These are phyloP conservation scores for Ilyonectria destructans DNA, from an alignment of 2,329 filamentous ascomycete species.

Conservation along the genomic window DNA sequence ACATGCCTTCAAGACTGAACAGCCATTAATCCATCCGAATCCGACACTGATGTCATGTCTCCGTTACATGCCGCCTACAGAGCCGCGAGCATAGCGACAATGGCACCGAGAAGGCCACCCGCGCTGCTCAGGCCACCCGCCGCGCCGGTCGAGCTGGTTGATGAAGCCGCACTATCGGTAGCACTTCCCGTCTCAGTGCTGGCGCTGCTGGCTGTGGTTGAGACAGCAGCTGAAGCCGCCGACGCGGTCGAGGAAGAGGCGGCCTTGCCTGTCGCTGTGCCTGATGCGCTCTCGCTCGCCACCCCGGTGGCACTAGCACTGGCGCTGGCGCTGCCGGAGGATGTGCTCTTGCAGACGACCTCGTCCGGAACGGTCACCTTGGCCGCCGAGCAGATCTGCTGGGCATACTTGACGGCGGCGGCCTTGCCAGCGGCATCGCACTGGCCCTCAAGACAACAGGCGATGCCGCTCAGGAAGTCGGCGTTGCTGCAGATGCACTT, in stretches of 20 bases:
- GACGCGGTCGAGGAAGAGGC: neutral
- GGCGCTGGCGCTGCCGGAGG: conserved; percentile 20
- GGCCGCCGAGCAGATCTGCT: conserved; percentile 56
- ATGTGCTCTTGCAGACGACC: conserved; percentile 54
- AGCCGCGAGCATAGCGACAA: conserved; percentile 50
- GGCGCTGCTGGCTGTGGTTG: conserved; percentile 5
- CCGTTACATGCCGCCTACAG: conserved; percentile 40
- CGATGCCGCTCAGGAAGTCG: conserved; percentile 58
- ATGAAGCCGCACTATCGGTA: conserved; percentile 14
- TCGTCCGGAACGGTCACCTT: conserved; percentile 56
- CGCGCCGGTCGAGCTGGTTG: conserved; percentile 19
- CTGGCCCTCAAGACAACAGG: conserved; percentile 58
- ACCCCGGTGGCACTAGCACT: neutral
- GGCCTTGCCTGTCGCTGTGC: neutral
- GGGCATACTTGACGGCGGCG: conserved; percentile 57
- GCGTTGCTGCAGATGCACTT: conserved; percentile 61
- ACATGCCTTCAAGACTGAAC: neutral
- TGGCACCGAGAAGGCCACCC: conserved; percentile 48
- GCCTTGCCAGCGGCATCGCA: conserved; percentile 55
- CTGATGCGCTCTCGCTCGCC: neutral
- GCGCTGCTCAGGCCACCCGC: conserved; percentile 34
- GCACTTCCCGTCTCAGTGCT: conserved; percentile 15
- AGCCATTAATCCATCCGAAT: neutral
- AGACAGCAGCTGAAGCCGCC: neutral
- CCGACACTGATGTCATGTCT: neutral